Evolutionary conservation across 1,284 basidiomycete genomes (phyloP).

Genomic region (Sphagnurus paluster): DNA sequence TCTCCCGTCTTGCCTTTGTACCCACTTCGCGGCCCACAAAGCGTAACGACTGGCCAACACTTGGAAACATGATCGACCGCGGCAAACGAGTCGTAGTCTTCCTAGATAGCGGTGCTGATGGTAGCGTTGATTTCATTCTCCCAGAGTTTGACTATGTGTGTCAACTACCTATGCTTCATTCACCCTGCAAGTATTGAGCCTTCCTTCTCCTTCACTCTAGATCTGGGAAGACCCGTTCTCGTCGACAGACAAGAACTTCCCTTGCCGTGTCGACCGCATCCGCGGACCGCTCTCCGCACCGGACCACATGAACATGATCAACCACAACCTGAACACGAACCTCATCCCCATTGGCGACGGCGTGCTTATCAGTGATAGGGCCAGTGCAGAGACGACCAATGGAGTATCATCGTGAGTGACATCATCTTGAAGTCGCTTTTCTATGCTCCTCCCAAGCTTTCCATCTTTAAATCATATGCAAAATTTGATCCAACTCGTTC

Average conservation of each 20-base stretch:
- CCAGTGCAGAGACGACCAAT: constrained; percentile 42
- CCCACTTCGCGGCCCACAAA: no score
- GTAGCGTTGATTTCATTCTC: constrained; percentile 57
- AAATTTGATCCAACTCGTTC: no score
- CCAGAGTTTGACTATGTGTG: constrained; percentile 60
- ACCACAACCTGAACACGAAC: constrained; percentile 53
- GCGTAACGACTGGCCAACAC: no score
- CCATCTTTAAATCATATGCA: no score
- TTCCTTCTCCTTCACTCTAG: constrained; percentile 34
- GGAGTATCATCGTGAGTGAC: constrained; percentile 43
- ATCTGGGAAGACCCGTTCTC: constrained; percentile 79
- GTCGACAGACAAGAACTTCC: constrained; percentile 60
- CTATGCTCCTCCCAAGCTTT: neutral
- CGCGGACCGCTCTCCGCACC: constrained; percentile 43
- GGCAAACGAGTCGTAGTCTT: no score
- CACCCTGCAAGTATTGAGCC: neutral
- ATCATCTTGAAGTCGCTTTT: no score
- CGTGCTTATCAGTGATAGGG: constrained; percentile 40
- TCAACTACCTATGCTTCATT: neutral
- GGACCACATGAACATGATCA: constrained; percentile 59
- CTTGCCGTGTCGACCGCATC: constrained; percentile 71
- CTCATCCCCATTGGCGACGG: constrained; percentile 34
- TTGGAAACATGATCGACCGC: no score
- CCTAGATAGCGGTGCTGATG: constrained; percentile 57
- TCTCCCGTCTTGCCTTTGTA: no score